Percentiles rank a stretch among this genome's conserved stretches.
Conservation (phyloP, 345 rosid species). For the Brassica cretica region DNA sequence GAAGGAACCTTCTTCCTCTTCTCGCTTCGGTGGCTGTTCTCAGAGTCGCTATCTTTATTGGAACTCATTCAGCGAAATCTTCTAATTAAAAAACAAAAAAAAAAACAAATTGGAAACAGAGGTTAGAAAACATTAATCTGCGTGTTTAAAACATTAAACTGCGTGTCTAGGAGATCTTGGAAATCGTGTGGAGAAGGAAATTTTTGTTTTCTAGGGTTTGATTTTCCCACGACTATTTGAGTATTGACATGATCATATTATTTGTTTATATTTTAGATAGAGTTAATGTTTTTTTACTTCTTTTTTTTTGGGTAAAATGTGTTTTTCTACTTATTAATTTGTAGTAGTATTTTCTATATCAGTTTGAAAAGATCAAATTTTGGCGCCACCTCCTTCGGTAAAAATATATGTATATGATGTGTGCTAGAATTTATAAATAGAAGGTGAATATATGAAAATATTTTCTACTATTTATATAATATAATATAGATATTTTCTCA, state of each 20-base stretch:
- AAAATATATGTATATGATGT: not conserved
- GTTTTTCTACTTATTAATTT: not conserved
- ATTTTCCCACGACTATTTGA: slow-evolving; percentile 15
- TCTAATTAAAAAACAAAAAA: not conserved
- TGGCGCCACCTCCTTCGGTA: slow-evolving; percentile 81
- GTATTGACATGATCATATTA: not conserved
- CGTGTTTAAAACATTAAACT: slow-evolving; percentile 11
- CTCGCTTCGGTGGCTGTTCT: slow-evolving; percentile 48
- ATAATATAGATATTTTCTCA: too few relatives aligned
- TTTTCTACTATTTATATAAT: not conserved
- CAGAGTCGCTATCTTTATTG: slow-evolving; percentile 37
- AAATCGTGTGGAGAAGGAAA: slow-evolving; percentile 17
- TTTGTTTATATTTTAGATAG: not conserved
- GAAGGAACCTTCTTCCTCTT: slow-evolving; percentile 71
- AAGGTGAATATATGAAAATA: not conserved
- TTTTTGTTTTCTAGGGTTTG: slow-evolving; percentile 24
- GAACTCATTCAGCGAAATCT: slow-evolving; percentile 38
- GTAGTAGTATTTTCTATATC: slow-evolving; percentile 21
- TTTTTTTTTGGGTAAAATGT: too few relatives aligned
- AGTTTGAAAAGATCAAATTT: slow-evolving; percentile 54
- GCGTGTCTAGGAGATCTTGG: slow-evolving; percentile 34
- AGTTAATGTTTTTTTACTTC: not conserved
- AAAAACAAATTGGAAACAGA: slow-evolving; percentile 11
- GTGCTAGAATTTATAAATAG: not conserved
- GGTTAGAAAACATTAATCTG: not conserved